Evolutionary conservation across 441 rosid species (phyloP).

Genomic region (Melastoma candidum): DNA sequence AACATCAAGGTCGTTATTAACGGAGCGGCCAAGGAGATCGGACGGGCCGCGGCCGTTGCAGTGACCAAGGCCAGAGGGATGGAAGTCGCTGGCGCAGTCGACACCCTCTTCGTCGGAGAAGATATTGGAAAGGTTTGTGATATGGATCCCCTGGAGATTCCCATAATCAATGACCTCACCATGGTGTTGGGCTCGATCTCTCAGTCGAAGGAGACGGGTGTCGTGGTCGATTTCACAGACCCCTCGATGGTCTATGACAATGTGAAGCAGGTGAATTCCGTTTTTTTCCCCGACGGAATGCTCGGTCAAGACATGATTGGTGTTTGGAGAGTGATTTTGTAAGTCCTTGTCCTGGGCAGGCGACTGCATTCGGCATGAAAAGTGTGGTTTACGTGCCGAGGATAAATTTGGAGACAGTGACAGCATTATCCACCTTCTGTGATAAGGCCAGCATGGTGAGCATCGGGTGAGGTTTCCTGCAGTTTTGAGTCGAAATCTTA

Average conservation of each 20-base stretch:
- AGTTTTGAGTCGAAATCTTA: conserved; percentile 10
- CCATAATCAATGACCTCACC: conserved; percentile 67
- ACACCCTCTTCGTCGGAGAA: conserved; percentile 63
- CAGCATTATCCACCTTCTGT: conserved; percentile 66
- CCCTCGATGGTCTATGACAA: conserved; percentile 84
- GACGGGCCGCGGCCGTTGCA: conserved; percentile 76
- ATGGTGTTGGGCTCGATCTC: conserved; percentile 92
- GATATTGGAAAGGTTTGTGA: conserved; percentile 82
- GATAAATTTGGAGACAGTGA: conserved; percentile 51
- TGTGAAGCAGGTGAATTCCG: conserved; percentile 54
- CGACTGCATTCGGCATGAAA: conserved; percentile 84
- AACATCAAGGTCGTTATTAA: conserved; percentile 71
- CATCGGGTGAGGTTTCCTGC: conserved; percentile 56
- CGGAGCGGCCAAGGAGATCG: conserved; percentile 91
- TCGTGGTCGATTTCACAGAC: conserved; percentile 73
- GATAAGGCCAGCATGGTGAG: conserved; percentile 99
- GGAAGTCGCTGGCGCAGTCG: conserved; percentile 92
- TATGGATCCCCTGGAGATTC: conserved; percentile 79
- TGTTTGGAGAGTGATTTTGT: background rate
- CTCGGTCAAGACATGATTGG: background rate
- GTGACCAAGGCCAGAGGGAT: conserved; percentile 80
- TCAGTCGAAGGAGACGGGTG: conserved; percentile 76
- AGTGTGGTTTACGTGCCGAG: conserved; percentile 75
- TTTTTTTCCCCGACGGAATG: background rate
- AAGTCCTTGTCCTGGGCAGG: conserved; percentile 23